Base-by-base conservation (phyloP, 768 basidiomycete genomes). In the Pulveroboletus sp. region DNA sequence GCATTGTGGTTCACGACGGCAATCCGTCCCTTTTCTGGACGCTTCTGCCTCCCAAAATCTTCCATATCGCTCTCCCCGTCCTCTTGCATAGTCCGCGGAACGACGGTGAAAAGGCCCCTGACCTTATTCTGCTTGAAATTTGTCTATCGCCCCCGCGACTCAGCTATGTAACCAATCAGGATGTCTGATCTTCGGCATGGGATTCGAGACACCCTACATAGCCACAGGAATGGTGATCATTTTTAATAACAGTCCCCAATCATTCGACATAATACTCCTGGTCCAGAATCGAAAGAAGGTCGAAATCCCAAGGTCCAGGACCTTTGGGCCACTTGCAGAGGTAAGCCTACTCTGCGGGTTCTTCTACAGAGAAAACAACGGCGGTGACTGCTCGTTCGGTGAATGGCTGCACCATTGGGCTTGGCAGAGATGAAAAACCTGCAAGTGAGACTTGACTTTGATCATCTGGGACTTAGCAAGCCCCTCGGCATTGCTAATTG, bases 401-500 rank as follows among this genome's bases (percentile, higher is more conserved):
- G 56, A n/a, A 99, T 93, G 2, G 96, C 93, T 1, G 95, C 89
- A 2, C 94, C 94, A 14, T 78, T 73, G 2, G 96, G 96, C 61
- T 88, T 89, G 3, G 88, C 87, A 22, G 95, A 98, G 63, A 99
- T 98, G 74, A 99, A 93, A 70, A 99, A 99, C 64, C 93, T 93
- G 78, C 96, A 98, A 9, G 96, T 91, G 16, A 99, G 82, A 49
- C 96, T 98, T 99, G 73, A 98, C 96, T 69, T 97, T 97, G 60
- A 98, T 94, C 96, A 99, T 99, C 60, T 93, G 89, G 72, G 98
- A 98, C 65, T 99, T 96, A 2, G 96, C 93, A 19, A 99, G 77
- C 51, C 96, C 85, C 57, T 80, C 84, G 4, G 96, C 96, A 1
- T 95, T 99, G 57, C 89, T 93, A 72, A 99, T 99, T 2, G 94